Percentiles rank a stretch among this genome's conserved stretches.
Conservation (phyloP, 352 stramenopile species). For the Plasmopara halstedii region DNA sequence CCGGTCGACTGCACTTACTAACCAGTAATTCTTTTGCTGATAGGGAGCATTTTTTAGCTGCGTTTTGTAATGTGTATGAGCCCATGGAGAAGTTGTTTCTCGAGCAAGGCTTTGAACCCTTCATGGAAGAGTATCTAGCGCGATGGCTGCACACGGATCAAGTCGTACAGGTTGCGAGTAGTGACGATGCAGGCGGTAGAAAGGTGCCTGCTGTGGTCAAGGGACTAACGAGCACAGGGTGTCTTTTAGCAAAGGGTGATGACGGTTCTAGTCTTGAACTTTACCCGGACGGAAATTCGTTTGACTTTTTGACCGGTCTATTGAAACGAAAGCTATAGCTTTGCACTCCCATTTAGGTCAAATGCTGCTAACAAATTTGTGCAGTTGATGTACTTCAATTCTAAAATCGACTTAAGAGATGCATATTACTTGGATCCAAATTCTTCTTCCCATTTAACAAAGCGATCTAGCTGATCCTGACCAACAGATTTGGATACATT, state of each 20-base stretch:
- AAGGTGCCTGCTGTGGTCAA: slow-evolving; percentile 62
- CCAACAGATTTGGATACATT: slow-evolving; percentile 83
- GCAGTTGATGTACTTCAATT: not conserved
- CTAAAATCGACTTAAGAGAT: not conserved
- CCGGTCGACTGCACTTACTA: not conserved
- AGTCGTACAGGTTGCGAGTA: slow-evolving; percentile 63
- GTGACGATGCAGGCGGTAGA: slow-evolving; percentile 33
- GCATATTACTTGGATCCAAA: slow-evolving; percentile 66
- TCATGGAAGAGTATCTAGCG: slow-evolving; percentile 75
- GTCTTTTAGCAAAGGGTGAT: slow-evolving; percentile 57
- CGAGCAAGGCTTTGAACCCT: slow-evolving; percentile 76
- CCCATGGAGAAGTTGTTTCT: slow-evolving; percentile 79
- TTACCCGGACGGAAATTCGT: slow-evolving; percentile 86
- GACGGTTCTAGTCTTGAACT: slow-evolving; percentile 68
- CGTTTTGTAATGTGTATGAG: slow-evolving; percentile 85
- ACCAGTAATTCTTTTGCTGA: not conserved
- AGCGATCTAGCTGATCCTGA: slow-evolving; percentile 63
- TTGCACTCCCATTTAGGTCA: too few relatives aligned
- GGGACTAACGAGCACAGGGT: slow-evolving; percentile 69
- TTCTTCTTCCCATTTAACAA: slow-evolving; percentile 76
- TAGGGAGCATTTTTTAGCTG: slow-evolving; percentile 81
- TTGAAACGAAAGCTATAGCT: slow-evolving; percentile 78
- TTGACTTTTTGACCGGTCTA: slow-evolving; percentile 82
- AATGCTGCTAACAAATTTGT: slow-evolving; percentile 3
- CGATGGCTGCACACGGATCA: slow-evolving; percentile 83